Evolutionary conservation across 306 rosid genomes (phyloP), one percentile per base, ranked within the genome.

Genomic region (Bauhinia variegata): DNA sequence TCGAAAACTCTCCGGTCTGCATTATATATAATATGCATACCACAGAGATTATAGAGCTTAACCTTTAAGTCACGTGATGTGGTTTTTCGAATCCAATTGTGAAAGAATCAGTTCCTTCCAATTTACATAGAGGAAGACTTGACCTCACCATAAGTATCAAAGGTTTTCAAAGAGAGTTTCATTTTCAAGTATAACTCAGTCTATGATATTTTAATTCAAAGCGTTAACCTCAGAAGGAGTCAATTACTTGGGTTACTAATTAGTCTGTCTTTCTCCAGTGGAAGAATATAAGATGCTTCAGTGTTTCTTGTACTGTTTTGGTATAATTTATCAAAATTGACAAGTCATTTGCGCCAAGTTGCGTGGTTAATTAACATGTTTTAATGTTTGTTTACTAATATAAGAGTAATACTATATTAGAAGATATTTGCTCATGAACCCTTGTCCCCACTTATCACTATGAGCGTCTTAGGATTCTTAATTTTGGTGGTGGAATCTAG

Each of bases 401-500:
- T 48, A 50, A 9, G 4, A 18, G 9, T 6, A 50, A 23, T 23
- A 2, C 28, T 2, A 2, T 23, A 28, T 11, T 28, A 14, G 31
- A 63, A 46, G 28, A 7, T 5, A 46, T n/a, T 47, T 50, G 13
- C 11, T 6, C 31, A 16, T 11, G 55, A 54, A 54, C 30, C 41
- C 43, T 68, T 43, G 55, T 55, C 14, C 41, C 54, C 30, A 28
- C 50, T 15, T 11, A n/a, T 54, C 48, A 37, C n/a, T 13, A 4
- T 11, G 8, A 59, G 36, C 34, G 17, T 23, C 1, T 23, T 23
- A 1, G 28, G 28, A 23, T 23, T 23, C 12, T 19, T 19, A 8
- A 4, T 30, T 37, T 18, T 8, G 44, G 10, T 65, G 54, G 50
- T 67, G 82, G 73, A 53, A 75, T 51, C 8, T 19, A 28, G 31